Evolutionary conservation across 306 rosid genomes (phyloP).

Genomic region (Gastrolobium bilobum): DNA sequence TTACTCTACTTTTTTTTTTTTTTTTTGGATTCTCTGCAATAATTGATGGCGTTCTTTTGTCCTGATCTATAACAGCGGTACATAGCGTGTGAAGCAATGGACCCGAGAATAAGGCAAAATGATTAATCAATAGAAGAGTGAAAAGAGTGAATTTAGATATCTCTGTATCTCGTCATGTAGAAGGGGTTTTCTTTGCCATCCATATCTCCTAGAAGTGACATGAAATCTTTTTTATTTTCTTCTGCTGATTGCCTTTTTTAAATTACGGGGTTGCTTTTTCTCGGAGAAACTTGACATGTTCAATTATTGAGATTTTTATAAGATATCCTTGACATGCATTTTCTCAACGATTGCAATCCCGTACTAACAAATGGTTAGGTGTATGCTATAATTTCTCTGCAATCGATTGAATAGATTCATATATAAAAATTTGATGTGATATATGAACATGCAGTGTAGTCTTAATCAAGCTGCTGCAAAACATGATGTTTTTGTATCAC

Average conservation of each 20-base stretch:
- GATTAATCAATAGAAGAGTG: conserved; percentile 9
- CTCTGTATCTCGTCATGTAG: conserved; percentile 62
- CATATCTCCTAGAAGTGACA: conserved; percentile 65
- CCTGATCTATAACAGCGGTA: conserved; percentile 61
- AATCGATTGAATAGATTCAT: background rate
- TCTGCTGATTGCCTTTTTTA: conserved; percentile 17
- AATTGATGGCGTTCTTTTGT: conserved; percentile 66
- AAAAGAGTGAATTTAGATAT: conserved; percentile 35
- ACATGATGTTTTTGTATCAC: background rate
- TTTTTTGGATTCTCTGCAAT: conserved; percentile 63
- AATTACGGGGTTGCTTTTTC: background rate
- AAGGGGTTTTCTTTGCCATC: conserved; percentile 60
- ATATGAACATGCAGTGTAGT: background rate
- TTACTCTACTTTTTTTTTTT: conserved; percentile 35
- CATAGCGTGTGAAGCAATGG: conserved; percentile 66
- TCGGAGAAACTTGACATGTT: background rate
- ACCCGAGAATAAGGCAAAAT: conserved; percentile 55
- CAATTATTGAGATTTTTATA: background rate
- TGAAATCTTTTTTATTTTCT: conserved; percentile 57
- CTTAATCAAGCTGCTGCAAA: background rate
- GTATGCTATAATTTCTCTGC: background rate
- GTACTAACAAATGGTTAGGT: background rate
- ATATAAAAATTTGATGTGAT: background rate
- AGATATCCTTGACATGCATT: background rate
- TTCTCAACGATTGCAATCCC: background rate